These are phyloP conservation scores for Hanseniaspora uvarum DNA, from an alignment of 1,139 yeast species.

Conservation along the genomic window DNA sequence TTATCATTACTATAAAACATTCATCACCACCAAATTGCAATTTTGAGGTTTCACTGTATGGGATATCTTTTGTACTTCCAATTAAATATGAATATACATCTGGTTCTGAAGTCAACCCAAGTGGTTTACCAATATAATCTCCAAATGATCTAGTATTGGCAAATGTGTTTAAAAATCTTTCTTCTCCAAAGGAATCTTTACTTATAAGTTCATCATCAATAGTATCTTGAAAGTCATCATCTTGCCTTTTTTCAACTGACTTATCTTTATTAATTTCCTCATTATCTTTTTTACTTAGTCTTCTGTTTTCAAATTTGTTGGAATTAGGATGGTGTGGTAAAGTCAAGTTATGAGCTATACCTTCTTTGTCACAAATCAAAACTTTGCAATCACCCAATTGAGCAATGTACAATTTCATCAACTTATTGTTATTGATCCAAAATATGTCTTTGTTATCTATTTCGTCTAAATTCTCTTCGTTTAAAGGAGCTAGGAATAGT, in stretches of 20 bases:
- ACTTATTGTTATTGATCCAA: slow-evolving; percentile 57
- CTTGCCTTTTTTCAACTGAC: neutral
- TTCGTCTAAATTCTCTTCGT: slow-evolving; percentile 29
- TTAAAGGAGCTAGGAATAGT: slow-evolving; percentile 40
- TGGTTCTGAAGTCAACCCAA: slow-evolving; percentile 89
- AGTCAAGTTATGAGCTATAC: slow-evolving; percentile 70
- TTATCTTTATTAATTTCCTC: neutral
- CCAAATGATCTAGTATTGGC: slow-evolving; percentile 95
- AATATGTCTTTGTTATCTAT: slow-evolving; percentile 38
- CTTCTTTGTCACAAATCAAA: slow-evolving; percentile 64
- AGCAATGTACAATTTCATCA: slow-evolving; percentile 63
- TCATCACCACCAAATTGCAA: slow-evolving; percentile 63
- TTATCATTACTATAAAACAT: slow-evolving; percentile 61
- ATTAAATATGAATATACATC: slow-evolving; percentile 53
- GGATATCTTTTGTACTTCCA: slow-evolving; percentile 30
- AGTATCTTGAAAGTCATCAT: neutral
- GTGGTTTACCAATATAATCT: slow-evolving; percentile 64
- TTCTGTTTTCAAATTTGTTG: slow-evolving; percentile 54
- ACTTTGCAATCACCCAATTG: slow-evolving; percentile 95
- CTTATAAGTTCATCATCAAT: slow-evolving; percentile 45
- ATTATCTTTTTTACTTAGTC: slow-evolving; percentile 42
- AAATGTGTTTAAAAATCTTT: slow-evolving; percentile 59
- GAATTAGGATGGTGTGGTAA: slow-evolving; percentile 80
- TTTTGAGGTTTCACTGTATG: slow-evolving; percentile 30
- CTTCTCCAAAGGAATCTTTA: slow-evolving; percentile 90